Evolutionary conservation across 768 basidiomycete genomes (phyloP), one percentile per base, ranked within the genome.

Genomic region (Melanogaster broomeanus): DNA sequence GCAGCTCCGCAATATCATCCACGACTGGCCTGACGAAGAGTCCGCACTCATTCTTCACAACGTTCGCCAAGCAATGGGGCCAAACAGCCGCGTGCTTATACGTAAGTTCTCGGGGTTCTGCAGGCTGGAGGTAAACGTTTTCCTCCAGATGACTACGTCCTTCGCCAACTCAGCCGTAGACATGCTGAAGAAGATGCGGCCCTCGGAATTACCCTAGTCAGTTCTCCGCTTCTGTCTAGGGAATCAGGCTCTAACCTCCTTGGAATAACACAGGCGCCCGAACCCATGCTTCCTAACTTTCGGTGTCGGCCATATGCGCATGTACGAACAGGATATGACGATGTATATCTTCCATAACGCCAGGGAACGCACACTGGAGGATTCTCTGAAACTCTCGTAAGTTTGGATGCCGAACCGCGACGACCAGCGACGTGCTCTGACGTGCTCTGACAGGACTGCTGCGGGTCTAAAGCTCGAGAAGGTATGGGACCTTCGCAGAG

Each of bases 21-120:
- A 71, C 38, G 59, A 72, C 49, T 73, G 69, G 71, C 58, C 67
- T 9, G 72, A 72, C 48, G 48, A 57, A 2, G 57, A 63, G n/a
- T 54, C 62, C 12, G 33, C 49, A 1, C 47, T 58, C 5, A 70
- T 72, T 34, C 55, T 72, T 18, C 49, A 46, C 19, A 69, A 70
- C 48, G 33, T 73, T 42, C 60, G 67, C 22, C 45, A 59, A 51
- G 69, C 64, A 8, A 56, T 73, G 53, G 60, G 55, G 24, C 62
- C 67, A 6, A 44, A 63, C 30, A 66, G 64, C 24, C 68, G 65
- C 2, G 35, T 73, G 16, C 62, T 72, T 31, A 61, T 73, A 31
- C 68, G 71, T 69, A 53, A 52, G 65, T 60, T 10, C 6, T 15
- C 4, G 38, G 11, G 30, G 31, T 24, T 1, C 15, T 13, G 18